A percentile compares a stretch with the other conserved stretches of the same genome.
phyloP scores from a whole-genome alignment of 106 monocot genomes.

The Platanthera zijinensis region DNA sequence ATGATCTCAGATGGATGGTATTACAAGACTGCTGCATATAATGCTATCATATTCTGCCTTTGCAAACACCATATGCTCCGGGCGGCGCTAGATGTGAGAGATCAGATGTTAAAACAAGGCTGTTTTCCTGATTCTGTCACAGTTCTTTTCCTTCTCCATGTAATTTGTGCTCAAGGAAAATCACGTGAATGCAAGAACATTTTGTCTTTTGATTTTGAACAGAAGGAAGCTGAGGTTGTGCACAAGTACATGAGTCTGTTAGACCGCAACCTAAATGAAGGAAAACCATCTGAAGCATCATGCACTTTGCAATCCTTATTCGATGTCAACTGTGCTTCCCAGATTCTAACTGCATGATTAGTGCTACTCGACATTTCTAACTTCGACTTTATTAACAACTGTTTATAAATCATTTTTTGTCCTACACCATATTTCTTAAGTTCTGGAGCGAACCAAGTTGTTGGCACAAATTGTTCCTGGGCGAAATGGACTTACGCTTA shows the following conservation, averaged over 20 bases:
- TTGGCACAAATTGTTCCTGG: too few relatives aligned
- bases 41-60: conserved; percentile 63
- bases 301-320: conserved; percentile 38
- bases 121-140: conserved; percentile 40
- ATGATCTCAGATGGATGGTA: conserved; percentile 68
- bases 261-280: conserved; percentile 24
- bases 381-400: too few relatives aligned
- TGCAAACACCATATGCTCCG: conserved; percentile 75
- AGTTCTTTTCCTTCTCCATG: conserved; percentile 60
- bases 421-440: too few relatives aligned
- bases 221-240: conserved; percentile 40
- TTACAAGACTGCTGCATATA: conserved; percentile 54
- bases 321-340: conserved; percentile 7
- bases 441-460: too few relatives aligned
- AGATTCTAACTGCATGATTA: neutral
- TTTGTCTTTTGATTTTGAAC: conserved; percentile 37
- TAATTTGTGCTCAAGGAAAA: conserved; percentile 59
- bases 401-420: too few relatives aligned
- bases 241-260: conserved; percentile 39
- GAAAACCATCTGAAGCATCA: conserved; percentile 38
- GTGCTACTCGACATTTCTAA: conserved; percentile 3
- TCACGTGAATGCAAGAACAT: conserved; percentile 41
- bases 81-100: conserved; percentile 55
- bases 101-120: conserved; percentile 54
- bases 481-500: too few relatives aligned